A percentile compares a stretch with the other conserved stretches of the same genome.
These are phyloP conservation scores for Elaeis guineensis DNA, from an alignment of 176 grass and related monocot species.

Conservation along the genomic window DNA sequence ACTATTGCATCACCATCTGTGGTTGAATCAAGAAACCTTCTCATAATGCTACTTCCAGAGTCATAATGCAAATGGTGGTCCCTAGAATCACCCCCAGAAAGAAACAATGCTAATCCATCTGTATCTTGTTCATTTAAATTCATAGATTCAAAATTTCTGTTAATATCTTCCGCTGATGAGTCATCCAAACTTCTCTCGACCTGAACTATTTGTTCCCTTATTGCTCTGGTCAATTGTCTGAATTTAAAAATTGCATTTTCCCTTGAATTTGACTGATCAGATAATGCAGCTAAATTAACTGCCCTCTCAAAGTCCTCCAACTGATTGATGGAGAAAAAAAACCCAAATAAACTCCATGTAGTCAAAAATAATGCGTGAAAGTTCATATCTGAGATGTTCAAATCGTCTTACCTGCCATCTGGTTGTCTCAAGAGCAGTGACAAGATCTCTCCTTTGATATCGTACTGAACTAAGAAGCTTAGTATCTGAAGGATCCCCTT, in stretches of 20 bases:
- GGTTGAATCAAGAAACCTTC: conserved; percentile 23
- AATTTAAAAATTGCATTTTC: conserved; percentile 85
- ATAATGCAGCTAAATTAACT: conserved; percentile 55
- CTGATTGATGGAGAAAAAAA: conserved; percentile 34
- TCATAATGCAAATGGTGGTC: conserved; percentile 21
- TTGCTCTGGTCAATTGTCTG: conserved; percentile 68
- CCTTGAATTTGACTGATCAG: conserved; percentile 70
- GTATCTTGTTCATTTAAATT: conserved; percentile 54
- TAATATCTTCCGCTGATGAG: conserved; percentile 26
- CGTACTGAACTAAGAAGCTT: conserved; percentile 41
- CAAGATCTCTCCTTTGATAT: conserved; percentile 59
- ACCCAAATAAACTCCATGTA: not conserved
- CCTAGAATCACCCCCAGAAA: conserved; percentile 35
- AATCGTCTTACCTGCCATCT: conserved; percentile 68
- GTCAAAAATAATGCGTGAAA: not conserved
- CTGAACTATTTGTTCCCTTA: conserved; percentile 54
- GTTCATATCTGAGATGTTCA: conserved; percentile 2
- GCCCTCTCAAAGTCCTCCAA: conserved; percentile 87
- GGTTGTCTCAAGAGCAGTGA: conserved; percentile 66
- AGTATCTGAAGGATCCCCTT: conserved; percentile 32
- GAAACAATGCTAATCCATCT: conserved; percentile 63
- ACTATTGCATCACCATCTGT: conserved; percentile 46
- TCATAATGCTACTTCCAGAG: conserved; percentile 22
- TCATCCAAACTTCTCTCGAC: conserved; percentile 45
- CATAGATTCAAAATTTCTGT: conserved; percentile 34